phyloP scores from a whole-genome alignment of 768 basidiomycete genomes.

The Podaxis rugospora region DNA sequence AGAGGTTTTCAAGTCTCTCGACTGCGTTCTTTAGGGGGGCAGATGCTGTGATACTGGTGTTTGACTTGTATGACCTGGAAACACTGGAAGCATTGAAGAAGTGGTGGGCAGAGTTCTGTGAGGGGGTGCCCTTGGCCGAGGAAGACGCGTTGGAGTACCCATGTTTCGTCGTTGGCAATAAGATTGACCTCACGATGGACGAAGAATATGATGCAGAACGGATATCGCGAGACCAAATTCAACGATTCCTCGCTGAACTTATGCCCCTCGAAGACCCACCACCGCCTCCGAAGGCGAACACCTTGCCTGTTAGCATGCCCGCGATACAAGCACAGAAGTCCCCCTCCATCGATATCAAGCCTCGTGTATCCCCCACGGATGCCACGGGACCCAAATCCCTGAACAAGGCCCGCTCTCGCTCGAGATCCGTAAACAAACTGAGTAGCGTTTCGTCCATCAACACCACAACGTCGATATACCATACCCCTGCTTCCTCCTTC shows the following conservation, averaged over 20 bases:
- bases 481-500: constrained; percentile 77
- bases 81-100: constrained; percentile 54
- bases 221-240: constrained; percentile 40
- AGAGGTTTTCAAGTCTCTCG: constrained; percentile 80
- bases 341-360: constrained; percentile 12
- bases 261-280: constrained; percentile 34
- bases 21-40: constrained; percentile 83
- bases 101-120: constrained; percentile 80
- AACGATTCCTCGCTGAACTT: constrained; percentile 51
- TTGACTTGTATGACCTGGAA: constrained; percentile 67
- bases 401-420: constrained; percentile 42
- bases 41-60: constrained; percentile 78
- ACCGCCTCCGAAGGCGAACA: neutral
- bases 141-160: constrained; percentile 63
- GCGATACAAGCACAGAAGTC: neutral
- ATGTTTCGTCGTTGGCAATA: constrained; percentile 76
- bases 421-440: constrained; percentile 35
- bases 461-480: constrained; percentile 60
- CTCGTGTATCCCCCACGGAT: constrained; percentile 13
- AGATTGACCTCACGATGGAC: constrained; percentile 51
- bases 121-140: constrained; percentile 61
- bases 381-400: constrained; percentile 2
- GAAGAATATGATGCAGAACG: constrained; percentile 14
- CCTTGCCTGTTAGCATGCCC: neutral
- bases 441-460: constrained; percentile 56